phyloP scores from a whole-genome alignment of 805 yeast species.

The Nakazawaea populi region DNA sequence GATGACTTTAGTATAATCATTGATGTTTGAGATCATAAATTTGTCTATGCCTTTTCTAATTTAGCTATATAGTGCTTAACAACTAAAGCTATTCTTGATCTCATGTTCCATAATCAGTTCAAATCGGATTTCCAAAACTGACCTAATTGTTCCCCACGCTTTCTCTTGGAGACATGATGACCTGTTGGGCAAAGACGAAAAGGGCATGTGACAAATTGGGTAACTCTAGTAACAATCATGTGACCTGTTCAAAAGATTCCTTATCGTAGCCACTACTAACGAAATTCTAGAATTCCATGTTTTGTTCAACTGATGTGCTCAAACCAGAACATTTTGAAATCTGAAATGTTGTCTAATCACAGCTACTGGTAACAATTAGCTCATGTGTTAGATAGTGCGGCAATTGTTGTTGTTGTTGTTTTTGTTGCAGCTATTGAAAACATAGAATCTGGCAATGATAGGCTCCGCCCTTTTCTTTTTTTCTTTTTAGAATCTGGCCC shows the following conservation, averaged over 20 bases:
- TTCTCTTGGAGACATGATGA: too few species aligned
- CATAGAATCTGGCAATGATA: background rate
- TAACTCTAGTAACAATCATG: background rate
- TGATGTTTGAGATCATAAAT: background rate
- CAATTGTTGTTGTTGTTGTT: too few species aligned
- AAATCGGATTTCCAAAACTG: background rate
- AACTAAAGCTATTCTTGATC: background rate
- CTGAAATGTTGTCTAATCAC: too few species aligned
- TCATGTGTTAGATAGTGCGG: too few species aligned
- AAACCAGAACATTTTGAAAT: background rate
- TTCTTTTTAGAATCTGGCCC: background rate
- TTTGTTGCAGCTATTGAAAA: background rate
- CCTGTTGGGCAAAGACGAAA: background rate
- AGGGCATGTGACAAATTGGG: background rate
- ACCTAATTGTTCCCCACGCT: background rate
- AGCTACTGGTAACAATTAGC: too few species aligned
- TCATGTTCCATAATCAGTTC: background rate
- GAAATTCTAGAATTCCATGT: background rate
- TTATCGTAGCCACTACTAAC: background rate
- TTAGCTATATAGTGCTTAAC: background rate
- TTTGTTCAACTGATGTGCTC: background rate
- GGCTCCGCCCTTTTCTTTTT: background rate
- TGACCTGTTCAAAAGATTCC: background rate
- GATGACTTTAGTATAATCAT: slow-evolving; percentile 14
- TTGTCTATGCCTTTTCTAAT: background rate